Percentiles rank a stretch among this genome's conserved stretches.
These are phyloP conservation scores for Hortaea sp. DNA, from an alignment of 2,329 filamentous ascomycete species.

Conservation along the genomic window DNA sequence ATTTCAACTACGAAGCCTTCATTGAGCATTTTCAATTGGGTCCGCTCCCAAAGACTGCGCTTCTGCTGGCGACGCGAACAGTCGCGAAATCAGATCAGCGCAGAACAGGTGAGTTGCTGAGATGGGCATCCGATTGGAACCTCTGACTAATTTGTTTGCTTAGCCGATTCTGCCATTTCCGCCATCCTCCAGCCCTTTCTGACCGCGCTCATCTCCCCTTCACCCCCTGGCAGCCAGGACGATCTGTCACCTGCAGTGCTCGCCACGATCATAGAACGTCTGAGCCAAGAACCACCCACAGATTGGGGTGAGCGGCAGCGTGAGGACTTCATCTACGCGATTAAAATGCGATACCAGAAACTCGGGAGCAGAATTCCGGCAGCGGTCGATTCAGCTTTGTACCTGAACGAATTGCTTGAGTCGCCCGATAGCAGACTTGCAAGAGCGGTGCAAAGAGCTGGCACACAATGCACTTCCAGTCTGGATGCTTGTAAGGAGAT, in stretches of 20 bases:
- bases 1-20: constrained; percentile 92
- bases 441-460: constrained; percentile 60
- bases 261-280: constrained; percentile 71
- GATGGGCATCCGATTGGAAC: neutral
- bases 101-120: constrained; percentile 59
- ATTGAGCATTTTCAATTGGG: constrained; percentile 94
- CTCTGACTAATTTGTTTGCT: neutral
- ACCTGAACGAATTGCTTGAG: constrained; percentile 56
- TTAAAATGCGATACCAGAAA: constrained; percentile 57
- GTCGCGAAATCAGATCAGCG: constrained; percentile 72
- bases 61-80: constrained; percentile 81
- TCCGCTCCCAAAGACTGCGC: constrained; percentile 72
- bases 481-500: constrained; percentile 58
- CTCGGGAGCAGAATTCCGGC: constrained; percentile 56
- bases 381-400: constrained; percentile 59
- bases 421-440: constrained; percentile 51
- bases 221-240: constrained; percentile 50
- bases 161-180: constrained; percentile 83
- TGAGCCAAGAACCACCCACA: constrained; percentile 76
- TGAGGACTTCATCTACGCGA: constrained; percentile 56
- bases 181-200: constrained; percentile 70
- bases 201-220: constrained; percentile 53
- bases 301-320: constrained; percentile 71
- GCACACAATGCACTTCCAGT: constrained; percentile 64
- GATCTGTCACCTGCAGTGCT: constrained; percentile 62